phyloP scores from a whole-genome alignment of 257 asterid genomes.

The Penstemon barbatus region DNA sequence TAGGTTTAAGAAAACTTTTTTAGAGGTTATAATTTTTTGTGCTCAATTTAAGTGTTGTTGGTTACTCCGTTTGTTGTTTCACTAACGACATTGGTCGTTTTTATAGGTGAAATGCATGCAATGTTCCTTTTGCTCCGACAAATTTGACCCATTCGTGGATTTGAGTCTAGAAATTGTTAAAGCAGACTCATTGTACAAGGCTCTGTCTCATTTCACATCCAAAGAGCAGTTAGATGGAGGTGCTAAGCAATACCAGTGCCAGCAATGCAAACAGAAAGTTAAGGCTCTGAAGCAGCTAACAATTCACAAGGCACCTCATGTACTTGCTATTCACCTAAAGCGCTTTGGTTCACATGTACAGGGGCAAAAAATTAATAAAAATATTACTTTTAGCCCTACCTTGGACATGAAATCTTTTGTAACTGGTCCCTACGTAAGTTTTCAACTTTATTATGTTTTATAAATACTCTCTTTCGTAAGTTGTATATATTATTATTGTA shows the following conservation, averaged over 20 bases:
- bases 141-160: conserved; percentile 91
- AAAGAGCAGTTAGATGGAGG: conserved; percentile 93
- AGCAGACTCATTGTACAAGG: conserved; percentile 78
- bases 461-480: neutral
- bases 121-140: conserved; percentile 85
- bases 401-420: conserved; percentile 87
- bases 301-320: conserved; percentile 80
- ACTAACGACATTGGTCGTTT: conserved; percentile 22
- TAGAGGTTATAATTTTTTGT: neutral
- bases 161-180: conserved; percentile 78
- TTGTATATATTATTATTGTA: neutral
- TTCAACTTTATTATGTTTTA: neutral
- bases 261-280: conserved; percentile 94
- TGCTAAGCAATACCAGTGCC: conserved; percentile 81
- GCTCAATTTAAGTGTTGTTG: neutral
- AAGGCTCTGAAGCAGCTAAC: conserved; percentile 89
- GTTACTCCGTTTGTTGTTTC: neutral
- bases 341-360: conserved; percentile 68
- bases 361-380: conserved; percentile 75
- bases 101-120: conserved; percentile 94
- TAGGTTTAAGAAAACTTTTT: neutral
- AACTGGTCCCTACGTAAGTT: conserved; percentile 80
- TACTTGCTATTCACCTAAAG: conserved; percentile 86
- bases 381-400: conserved; percentile 60
- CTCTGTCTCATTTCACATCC: conserved; percentile 85